These are phyloP conservation scores for Murraya paniculata DNA, from an alignment of 345 rosid species.

Conservation along the genomic window DNA sequence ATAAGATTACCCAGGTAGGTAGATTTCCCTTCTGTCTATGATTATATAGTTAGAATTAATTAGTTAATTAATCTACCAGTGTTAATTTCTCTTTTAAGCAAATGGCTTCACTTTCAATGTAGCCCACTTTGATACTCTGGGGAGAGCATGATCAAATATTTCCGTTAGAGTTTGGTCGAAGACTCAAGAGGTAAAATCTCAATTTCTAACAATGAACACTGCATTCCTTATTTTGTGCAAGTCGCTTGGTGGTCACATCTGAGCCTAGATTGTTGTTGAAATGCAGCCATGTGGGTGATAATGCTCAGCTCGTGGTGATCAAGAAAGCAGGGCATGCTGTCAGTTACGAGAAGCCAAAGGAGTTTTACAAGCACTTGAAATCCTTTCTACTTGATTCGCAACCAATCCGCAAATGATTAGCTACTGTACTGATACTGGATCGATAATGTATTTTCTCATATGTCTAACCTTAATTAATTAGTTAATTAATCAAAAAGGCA, in stretches of 20 bases:
- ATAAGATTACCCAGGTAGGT: conserved; percentile 69
- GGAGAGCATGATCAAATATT: conserved; percentile 76
- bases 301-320: conserved; percentile 48
- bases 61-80: too few relatives aligned
- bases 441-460: too few relatives aligned
- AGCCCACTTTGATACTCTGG: conserved; percentile 78
- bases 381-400: conserved; percentile 38
- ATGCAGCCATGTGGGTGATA: conserved; percentile 58
- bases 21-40: not conserved
- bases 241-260: not conserved
- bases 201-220: not conserved
- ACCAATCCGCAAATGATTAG: not conserved
- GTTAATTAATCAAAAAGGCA: too few relatives aligned
- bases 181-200: conserved; percentile 48
- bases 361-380: conserved; percentile 44
- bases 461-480: too few relatives aligned
- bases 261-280: not conserved
- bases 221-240: not conserved
- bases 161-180: conserved; percentile 59
- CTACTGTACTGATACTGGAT: too few relatives aligned
- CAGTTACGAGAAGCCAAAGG: conserved; percentile 52
- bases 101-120: conserved; percentile 10
- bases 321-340: conserved; percentile 68
- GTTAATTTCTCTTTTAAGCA: not conserved
- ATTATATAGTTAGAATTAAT: too few relatives aligned